A percentile compares a stretch with the other conserved stretches of the same genome.
Conservation (phyloP, 2,329 filamentous ascomycete species). For the Colletotrichum tabaci region DNA sequence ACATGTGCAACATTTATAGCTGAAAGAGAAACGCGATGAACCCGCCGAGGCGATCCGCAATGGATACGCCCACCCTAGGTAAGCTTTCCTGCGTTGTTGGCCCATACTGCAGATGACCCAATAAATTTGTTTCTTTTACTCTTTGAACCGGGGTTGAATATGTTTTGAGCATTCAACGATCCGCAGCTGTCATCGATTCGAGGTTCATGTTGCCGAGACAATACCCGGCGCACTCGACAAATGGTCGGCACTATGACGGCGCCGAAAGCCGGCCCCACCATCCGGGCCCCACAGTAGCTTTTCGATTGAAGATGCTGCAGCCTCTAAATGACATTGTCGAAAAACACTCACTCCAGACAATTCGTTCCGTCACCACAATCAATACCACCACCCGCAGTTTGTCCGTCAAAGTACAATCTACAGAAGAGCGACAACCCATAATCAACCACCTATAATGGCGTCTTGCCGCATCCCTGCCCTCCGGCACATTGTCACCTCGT, state of each 20-base stretch:
- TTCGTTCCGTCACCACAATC: background rate
- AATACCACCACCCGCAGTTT: background rate
- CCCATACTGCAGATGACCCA: too few relatives aligned
- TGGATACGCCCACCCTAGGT: too few relatives aligned
- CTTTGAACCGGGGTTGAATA: too few relatives aligned
- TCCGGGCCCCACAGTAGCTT: conserved; percentile 33
- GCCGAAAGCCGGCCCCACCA: conserved; percentile 36
- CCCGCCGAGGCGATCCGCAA: too few relatives aligned
- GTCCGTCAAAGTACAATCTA: background rate
- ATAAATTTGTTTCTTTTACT: too few relatives aligned
- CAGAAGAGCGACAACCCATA: background rate
- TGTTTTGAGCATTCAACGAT: background rate
- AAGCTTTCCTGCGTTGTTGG: too few relatives aligned
- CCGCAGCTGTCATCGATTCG: background rate
- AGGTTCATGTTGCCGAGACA: background rate
- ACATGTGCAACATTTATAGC: too few relatives aligned
- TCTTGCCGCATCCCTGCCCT: conserved; percentile 63
- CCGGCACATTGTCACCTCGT: conserved; percentile 59
- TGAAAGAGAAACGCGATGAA: too few relatives aligned
- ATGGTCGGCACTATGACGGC: background rate
- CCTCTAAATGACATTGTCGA: conserved; percentile 25
- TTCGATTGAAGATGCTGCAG: conserved; percentile 30
- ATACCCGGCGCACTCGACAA: background rate
- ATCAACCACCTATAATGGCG: conserved; percentile 59
- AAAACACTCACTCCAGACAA: conserved; percentile 7